Evolutionary conservation across 2,329 filamentous ascomycete genomes (phyloP).

Genomic region (Cladosporium sphaerospermum): DNA sequence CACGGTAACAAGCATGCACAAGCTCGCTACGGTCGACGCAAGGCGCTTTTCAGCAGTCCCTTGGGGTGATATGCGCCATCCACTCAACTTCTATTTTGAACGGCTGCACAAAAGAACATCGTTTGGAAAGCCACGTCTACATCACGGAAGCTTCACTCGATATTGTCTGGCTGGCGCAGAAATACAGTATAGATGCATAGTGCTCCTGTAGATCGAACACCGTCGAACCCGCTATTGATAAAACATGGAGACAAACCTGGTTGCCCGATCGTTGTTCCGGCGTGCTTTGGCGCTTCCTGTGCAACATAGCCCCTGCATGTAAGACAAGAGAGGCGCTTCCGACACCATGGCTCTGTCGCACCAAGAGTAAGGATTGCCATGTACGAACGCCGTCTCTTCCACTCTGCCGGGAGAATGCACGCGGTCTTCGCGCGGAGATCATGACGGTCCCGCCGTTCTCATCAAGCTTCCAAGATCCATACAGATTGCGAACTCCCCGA

Average conservation of each 20-base stretch:
- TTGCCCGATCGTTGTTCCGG: not conserved
- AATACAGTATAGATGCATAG: not conserved
- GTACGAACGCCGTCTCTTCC: not conserved
- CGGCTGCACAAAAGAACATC: not conserved
- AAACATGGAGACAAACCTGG: not conserved
- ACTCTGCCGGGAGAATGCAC: conserved; percentile 1
- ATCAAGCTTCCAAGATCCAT: not conserved
- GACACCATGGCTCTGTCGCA: not conserved
- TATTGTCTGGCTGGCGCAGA: not conserved
- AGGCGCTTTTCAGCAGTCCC: not conserved
- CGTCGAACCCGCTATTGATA: not conserved
- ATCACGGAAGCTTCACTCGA: too few relatives aligned
- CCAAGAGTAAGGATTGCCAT: conserved; percentile 3
- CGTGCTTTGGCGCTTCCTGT: not conserved
- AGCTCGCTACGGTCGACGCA: not conserved
- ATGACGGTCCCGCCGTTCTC: not conserved
- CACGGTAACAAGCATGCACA: too few relatives aligned
- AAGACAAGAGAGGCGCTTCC: not conserved
- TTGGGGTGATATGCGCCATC: not conserved
- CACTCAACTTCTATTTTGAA: not conserved
- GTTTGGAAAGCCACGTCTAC: too few relatives aligned
- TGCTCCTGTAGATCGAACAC: not conserved
- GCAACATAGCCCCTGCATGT: conserved; percentile 5
- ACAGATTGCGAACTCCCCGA: not conserved
- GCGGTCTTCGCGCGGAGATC: not conserved